Conservation (phyloP, 768 basidiomycete genomes). For the Strobilomyces dryophilus region DNA sequence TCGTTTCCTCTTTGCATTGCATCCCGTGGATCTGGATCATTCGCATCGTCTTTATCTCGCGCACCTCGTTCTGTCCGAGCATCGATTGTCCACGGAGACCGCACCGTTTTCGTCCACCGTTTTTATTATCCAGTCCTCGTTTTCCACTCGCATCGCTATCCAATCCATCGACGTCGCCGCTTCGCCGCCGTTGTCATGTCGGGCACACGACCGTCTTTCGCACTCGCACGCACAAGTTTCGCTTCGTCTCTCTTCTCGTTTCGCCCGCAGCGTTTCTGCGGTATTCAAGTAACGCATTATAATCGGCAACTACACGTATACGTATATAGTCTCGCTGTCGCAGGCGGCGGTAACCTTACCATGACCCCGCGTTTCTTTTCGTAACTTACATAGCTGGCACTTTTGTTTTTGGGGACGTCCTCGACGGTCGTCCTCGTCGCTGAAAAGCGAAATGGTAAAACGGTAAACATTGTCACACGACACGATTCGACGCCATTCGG, state of each 20-base stretch:
- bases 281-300: conserved; percentile 26
- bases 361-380: conserved; percentile 9
- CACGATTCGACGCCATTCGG: background rate
- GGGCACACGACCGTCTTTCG: conserved; percentile 1
- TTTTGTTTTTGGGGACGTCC: conserved; percentile 4
- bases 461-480: background rate
- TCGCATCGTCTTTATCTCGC: conserved; percentile 9
- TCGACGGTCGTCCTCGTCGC: conserved; percentile 13
- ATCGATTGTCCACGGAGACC: background rate
- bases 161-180: background rate
- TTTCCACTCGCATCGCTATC: conserved; percentile 21
- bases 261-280: conserved; percentile 2
- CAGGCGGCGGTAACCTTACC: conserved; percentile 13
- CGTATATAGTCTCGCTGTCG: conserved; percentile 29
- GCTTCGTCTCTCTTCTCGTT: conserved; percentile 4
- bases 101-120: conserved; percentile 11
- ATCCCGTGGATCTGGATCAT: conserved; percentile 5
- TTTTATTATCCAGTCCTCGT: conserved; percentile 1
- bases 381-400: conserved; percentile 14
- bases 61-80: background rate
- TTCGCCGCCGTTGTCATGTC: conserved; percentile 1
- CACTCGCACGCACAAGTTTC: conserved; percentile 7
- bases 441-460: conserved; percentile 10
- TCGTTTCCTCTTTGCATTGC: background rate
- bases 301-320: conserved; percentile 22